These are phyloP conservation scores for Paramecium bursaria DNA, from an alignment of 73 alveolate species.

Conservation along the genomic window DNA sequence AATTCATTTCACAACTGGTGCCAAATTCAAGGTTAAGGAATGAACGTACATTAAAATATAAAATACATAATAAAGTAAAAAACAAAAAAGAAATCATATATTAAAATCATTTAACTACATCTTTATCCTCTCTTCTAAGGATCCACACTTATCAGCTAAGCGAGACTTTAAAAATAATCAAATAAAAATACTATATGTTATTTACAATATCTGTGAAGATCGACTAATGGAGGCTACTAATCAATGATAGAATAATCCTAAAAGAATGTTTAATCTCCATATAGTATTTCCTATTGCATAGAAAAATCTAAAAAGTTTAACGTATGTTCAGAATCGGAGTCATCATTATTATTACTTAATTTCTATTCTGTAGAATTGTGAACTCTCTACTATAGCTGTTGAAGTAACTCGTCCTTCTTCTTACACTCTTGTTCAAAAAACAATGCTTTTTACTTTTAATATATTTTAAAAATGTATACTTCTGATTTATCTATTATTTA, in stretches of 20 bases:
- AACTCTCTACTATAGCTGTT: background rate
- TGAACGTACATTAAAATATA: conserved; percentile 61
- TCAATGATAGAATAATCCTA: background rate
- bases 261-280: conserved; percentile 55
- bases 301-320: conserved; percentile 42
- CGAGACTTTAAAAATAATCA: no score
- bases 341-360: background rate
- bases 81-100: no score
- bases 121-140: no score
- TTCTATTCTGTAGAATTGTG: background rate
- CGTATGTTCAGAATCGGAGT: conserved; percentile 13
- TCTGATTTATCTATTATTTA: conserved; percentile 51
- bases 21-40: conserved; percentile 62
- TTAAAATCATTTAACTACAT: no score
- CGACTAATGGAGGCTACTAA: background rate
- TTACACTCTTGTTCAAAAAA: conserved; percentile 42
- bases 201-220: no score
- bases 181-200: no score
- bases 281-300: conserved; percentile 10
- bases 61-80: no score
- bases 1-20: conserved; percentile 56
- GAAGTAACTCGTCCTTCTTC: background rate
- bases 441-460: conserved; percentile 36
- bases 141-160: no score
- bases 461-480: conserved; percentile 4